Conservation (phyloP, 192 early-diverging fungal species). For the Backusella psychrophila region DNA sequence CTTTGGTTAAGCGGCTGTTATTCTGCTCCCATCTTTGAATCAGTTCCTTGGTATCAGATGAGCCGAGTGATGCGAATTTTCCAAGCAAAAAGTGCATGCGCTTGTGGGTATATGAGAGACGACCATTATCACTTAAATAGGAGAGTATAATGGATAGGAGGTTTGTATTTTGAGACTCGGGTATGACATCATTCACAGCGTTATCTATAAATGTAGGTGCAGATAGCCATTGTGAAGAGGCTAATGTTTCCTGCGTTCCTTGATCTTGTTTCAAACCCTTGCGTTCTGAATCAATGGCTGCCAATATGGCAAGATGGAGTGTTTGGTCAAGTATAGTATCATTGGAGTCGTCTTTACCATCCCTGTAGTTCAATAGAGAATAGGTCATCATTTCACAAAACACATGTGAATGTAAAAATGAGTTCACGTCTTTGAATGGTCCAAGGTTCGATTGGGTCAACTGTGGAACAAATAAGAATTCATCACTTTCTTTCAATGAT, state of each 20-base stretch:
- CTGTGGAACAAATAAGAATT: conserved; percentile 46
- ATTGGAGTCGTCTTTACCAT: conserved; percentile 13
- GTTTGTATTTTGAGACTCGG: conserved; percentile 47
- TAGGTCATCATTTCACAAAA: conserved; percentile 80
- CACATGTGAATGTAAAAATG: conserved; percentile 67
- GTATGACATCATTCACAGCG: conserved; percentile 39
- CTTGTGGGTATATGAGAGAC: conserved; percentile 71
- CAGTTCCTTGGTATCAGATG: conserved; percentile 34
- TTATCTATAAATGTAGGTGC: conserved; percentile 42
- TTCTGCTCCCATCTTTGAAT: conserved; percentile 35
- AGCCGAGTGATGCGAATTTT: conserved; percentile 63
- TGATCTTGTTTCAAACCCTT: not conserved
- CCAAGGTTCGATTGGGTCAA: conserved; percentile 53
- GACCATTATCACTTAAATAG: conserved; percentile 58
- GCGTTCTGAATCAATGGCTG: conserved; percentile 47
- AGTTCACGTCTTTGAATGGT: conserved; percentile 67
- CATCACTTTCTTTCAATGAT: conserved; percentile 28
- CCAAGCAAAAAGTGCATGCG: conserved; percentile 69
- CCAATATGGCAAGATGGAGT: conserved; percentile 76
- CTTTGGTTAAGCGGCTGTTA: not conserved
- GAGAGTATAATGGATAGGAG: conserved; percentile 70
- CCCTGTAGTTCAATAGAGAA: conserved; percentile 67
- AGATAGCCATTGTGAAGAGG: not conserved
- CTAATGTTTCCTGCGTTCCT: not conserved
- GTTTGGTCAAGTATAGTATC: conserved; percentile 78